Evolutionary conservation across 2,329 filamentous ascomycete genomes (phyloP).

Genomic region (Apiospora pterosperma): DNA sequence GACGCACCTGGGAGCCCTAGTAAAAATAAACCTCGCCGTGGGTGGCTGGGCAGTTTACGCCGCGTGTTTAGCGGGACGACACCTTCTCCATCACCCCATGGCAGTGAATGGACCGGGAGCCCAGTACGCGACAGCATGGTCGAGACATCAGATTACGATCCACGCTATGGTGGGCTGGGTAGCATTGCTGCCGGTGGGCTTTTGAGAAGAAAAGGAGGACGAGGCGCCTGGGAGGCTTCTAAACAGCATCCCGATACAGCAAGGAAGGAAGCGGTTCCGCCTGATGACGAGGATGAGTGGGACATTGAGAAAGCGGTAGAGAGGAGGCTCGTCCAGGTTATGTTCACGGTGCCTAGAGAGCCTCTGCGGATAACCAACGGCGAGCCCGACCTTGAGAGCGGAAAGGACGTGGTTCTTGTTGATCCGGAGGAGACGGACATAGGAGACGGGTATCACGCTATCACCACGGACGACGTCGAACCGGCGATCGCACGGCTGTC

Average conservation of each 20-base stretch:
- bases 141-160: conserved; percentile 41
- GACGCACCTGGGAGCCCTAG: conserved; percentile 50
- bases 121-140: conserved; percentile 28
- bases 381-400: conserved; percentile 48
- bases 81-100: conserved; percentile 24
- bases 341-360: conserved; percentile 92
- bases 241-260: conserved; percentile 13
- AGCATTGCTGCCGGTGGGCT: conserved; percentile 42
- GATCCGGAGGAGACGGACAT: conserved; percentile 27
- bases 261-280: neutral
- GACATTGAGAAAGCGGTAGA: conserved; percentile 73
- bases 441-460: neutral
- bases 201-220: conserved; percentile 52
- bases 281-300: conserved; percentile 61
- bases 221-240: conserved; percentile 48
- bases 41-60: conserved; percentile 67
- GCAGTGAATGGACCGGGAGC: conserved; percentile 19
- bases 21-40: conserved; percentile 52
- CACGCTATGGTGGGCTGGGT: conserved; percentile 38
- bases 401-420: conserved; percentile 39
- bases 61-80: conserved; percentile 55
- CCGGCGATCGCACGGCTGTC: neutral
- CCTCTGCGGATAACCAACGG: conserved; percentile 86
- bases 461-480: neutral
- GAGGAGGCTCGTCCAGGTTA: conserved; percentile 71